These are phyloP conservation scores for Phyllosticta citriasiana DNA, from an alignment of 2,329 filamentous ascomycete genomes.

Conservation along the genomic window DNA sequence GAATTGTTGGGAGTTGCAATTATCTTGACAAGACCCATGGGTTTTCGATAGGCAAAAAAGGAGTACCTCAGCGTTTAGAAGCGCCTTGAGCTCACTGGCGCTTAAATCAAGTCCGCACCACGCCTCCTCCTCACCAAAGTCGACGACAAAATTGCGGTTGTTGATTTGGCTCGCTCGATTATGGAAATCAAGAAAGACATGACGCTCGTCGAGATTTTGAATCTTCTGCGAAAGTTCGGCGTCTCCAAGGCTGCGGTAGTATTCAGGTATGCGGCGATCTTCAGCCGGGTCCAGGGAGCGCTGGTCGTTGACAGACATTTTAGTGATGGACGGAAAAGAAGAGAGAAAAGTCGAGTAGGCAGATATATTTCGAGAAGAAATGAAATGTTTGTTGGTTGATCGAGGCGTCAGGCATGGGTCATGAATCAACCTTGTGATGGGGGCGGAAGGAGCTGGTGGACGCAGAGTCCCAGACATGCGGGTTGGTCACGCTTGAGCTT, in stretches of 20 bases:
- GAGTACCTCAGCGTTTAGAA: conserved; percentile 19
- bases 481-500: conserved; percentile 8
- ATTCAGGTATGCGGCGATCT: conserved; percentile 18
- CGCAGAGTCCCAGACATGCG: conserved; percentile 1
- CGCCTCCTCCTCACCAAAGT: conserved; percentile 49
- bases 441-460: background rate
- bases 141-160: conserved; percentile 53
- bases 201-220: conserved; percentile 43
- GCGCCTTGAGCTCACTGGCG: conserved; percentile 23
- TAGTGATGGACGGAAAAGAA: background rate
- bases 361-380: background rate
- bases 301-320: conserved; percentile 5
- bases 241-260: conserved; percentile 26
- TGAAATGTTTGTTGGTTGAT: background rate
- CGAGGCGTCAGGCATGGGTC: background rate
- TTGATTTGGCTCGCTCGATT: conserved; percentile 29
- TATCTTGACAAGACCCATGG: too few species aligned
- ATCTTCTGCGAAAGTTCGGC: conserved; percentile 32
- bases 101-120: conserved; percentile 47
- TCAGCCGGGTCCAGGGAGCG: background rate
- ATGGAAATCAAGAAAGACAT: conserved; percentile 38
- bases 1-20: background rate
- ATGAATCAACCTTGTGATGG: conserved; percentile 7
- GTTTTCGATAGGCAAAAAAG: background rate
- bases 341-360: background rate